Conservation (phyloP, 2,329 filamentous ascomycete genomes). For the Trichocomaceae sp. region DNA sequence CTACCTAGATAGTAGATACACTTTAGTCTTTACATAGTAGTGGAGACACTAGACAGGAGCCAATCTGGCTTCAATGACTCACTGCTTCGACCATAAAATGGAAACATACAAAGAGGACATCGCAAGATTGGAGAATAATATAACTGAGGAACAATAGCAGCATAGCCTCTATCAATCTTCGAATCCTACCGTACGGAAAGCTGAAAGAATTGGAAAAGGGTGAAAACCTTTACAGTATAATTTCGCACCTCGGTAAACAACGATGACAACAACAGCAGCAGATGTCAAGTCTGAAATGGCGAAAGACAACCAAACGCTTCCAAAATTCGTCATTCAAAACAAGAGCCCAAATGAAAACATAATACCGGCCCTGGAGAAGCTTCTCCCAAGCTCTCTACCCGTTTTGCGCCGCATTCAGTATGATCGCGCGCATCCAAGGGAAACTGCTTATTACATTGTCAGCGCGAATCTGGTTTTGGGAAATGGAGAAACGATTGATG, state of each 20-base stretch:
- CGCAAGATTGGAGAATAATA: not conserved
- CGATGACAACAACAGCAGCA: not conserved
- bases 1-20: too few relatives aligned
- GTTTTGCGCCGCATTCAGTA: constrained; percentile 36
- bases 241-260: too few relatives aligned
- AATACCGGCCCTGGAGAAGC: constrained; percentile 25
- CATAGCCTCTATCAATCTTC: too few relatives aligned
- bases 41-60: not conserved
- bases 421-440: constrained; percentile 24
- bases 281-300: not conserved
- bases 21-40: too few relatives aligned
- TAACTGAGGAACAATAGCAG: too few relatives aligned
- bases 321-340: constrained; percentile 9
- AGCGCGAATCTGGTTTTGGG: constrained; percentile 17
- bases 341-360: constrained; percentile 9
- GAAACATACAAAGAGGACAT: too few relatives aligned
- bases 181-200: too few relatives aligned
- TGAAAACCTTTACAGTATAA: too few relatives aligned
- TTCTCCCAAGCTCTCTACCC: constrained; percentile 34
- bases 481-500: not conserved
- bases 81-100: too few relatives aligned
- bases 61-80: not conserved
- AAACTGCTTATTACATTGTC: constrained; percentile 29
- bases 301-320: not conserved
- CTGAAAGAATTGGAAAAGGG: too few relatives aligned